Evolutionary conservation across 345 rosid species (phyloP), one percentile per base, ranked within the genome.

Genomic region (Euphorbia lathyris): DNA sequence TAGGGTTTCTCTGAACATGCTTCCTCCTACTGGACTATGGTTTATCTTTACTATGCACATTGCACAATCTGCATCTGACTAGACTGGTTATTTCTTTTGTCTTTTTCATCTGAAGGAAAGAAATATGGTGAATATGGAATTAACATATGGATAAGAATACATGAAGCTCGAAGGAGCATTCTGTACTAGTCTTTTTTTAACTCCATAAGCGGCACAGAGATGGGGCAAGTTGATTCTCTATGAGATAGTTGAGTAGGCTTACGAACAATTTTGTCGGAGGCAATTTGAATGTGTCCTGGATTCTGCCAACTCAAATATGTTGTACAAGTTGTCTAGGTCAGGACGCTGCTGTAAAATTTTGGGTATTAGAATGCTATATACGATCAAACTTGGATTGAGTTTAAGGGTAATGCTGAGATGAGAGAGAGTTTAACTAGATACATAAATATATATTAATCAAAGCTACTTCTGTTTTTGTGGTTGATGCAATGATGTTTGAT

Each of bases 241-340:
- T 48, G 27, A 53, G 16, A 30, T 22, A 13, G 10, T 9, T 14
- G 19, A 45, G 11, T 45, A 5, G 65, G 25, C 66, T 38, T 29
- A 57, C 20, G n/a, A 22, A 56, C 69, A 26, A 47, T 52, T 74
- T 66, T 74, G 66, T 60, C 66, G 9, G 26, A 60, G 68, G 66
- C 43, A 27, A 30, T 23, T 29, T 6, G 20, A 16, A 14, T 16
- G 51, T 45, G 51, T 45, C 11, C 51, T 53, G 58, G 20, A 53
- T 53, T 4, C 40, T 30, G 27, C 34, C 52, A 51, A 20, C 57
- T 34, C 19, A 34, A 8, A n/a, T 66, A 32, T 50, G 1, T 0
- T 7, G 0, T 62, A 2, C 14, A 17, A 25, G 58, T 47, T 62
- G 7, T 59, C 27, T 22, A 12, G 58, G 26, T 1, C 11, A 36